Evolutionary conservation across 2,329 filamentous ascomycete genomes (phyloP).

Genomic region (Parascedosporium putredinis): DNA sequence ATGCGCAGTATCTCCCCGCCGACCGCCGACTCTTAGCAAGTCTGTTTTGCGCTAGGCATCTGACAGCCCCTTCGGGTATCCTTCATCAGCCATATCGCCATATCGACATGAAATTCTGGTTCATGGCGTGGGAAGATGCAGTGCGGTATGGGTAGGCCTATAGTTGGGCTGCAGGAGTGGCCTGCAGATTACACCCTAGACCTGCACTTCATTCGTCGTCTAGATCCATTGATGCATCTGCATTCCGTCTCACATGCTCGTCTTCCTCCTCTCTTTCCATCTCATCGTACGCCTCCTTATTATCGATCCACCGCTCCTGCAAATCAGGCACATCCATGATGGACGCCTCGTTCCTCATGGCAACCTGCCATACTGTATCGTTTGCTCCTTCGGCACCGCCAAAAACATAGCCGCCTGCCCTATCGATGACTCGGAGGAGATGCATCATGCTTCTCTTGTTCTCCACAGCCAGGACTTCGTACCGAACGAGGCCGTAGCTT

Average conservation of each 20-base stretch:
- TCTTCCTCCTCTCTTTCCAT: conserved; percentile 66
- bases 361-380: conserved; percentile 93
- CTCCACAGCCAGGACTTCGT: conserved; percentile 90
- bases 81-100: no score
- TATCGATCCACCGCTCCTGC: conserved; percentile 91
- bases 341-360: conserved; percentile 68
- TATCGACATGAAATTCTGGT: no score
- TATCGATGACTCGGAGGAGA: conserved; percentile 77
- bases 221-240: conserved; percentile 13
- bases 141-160: no score
- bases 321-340: conserved; percentile 78
- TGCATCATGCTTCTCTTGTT: conserved; percentile 97
- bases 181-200: no score
- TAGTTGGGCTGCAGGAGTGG: background rate
- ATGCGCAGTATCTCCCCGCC: no score
- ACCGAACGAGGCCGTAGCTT: conserved; percentile 79
- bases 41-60: no score
- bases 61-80: no score
- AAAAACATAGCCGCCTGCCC: conserved; percentile 88
- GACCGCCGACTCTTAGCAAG: no score
- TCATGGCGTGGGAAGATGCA: no score
- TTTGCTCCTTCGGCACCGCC: conserved; percentile 84
- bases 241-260: conserved; percentile 51
- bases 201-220: background rate
- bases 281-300: conserved; percentile 78